phyloP scores from a whole-genome alignment of 1,284 basidiomycete species.

The Leucoagaricus sp. region DNA sequence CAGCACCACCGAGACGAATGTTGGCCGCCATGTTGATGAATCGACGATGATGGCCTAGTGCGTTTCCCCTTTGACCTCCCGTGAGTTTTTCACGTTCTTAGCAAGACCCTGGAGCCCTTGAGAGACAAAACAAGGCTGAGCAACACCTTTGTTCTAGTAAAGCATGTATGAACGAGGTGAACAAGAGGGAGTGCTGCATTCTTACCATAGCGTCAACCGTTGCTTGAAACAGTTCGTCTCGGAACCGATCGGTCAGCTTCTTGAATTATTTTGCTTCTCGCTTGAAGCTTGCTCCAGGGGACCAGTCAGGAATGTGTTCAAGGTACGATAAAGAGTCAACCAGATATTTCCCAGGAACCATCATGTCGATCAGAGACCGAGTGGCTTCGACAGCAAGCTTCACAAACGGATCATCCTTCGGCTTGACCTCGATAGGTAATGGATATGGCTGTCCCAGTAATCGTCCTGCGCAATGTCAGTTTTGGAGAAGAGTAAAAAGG shows the following conservation, averaged over 20 bases:
- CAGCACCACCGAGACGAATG: slow-evolving; percentile 4
- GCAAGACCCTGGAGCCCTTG: background rate
- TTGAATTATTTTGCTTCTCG: background rate
- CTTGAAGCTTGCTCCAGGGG: slow-evolving; percentile 16
- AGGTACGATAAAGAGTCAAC: slow-evolving; percentile 27
- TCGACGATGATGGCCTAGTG: background rate
- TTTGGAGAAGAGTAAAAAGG: slow-evolving; percentile 13
- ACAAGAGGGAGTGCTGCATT: too few relatives aligned
- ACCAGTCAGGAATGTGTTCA: slow-evolving; percentile 22
- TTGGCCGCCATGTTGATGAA: slow-evolving; percentile 6
- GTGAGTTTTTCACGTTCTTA: background rate
- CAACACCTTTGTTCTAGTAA: background rate
- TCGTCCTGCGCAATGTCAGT: slow-evolving; percentile 24
- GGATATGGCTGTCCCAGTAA: slow-evolving; percentile 27
- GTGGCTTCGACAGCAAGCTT: slow-evolving; percentile 20
- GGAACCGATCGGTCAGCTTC: background rate
- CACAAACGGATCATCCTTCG: slow-evolving; percentile 26
- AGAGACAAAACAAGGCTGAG: background rate
- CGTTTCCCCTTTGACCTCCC: background rate
- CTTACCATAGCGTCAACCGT: background rate
- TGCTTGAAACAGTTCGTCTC: background rate
- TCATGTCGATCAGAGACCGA: slow-evolving; percentile 18
- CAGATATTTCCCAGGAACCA: slow-evolving; percentile 26
- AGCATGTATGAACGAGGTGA: background rate
- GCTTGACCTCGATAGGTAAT: slow-evolving; percentile 26